Conservation (phyloP, 2,329 filamentous ascomycete species). For the Trichoderma sp. region DNA sequence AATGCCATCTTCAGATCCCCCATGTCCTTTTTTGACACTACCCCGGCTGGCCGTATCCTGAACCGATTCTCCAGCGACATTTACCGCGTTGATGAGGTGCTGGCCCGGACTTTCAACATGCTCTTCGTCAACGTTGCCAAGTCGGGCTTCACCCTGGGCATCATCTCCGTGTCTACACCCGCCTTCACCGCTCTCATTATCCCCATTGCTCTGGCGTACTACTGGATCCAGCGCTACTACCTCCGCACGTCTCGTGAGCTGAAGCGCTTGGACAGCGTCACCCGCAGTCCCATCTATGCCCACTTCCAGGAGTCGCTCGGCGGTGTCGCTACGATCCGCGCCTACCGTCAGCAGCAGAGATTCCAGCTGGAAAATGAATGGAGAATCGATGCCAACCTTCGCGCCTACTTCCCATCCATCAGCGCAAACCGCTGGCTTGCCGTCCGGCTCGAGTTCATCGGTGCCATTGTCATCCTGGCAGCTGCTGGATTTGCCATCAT, state of each 20-base stretch:
- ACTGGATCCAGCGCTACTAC: slow-evolving; percentile 96
- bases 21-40: slow-evolving; percentile 99
- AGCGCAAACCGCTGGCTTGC: slow-evolving; percentile 94
- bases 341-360: slow-evolving; percentile 83
- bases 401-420: slow-evolving; percentile 94
- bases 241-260: slow-evolving; percentile 93
- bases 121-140: slow-evolving; percentile 75
- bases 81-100: slow-evolving; percentile 84
- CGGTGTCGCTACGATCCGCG: slow-evolving; percentile 91
- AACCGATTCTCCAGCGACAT: slow-evolving; percentile 91
- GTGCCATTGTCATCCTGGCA: slow-evolving; percentile 87
- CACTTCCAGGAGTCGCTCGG: slow-evolving; percentile 98
- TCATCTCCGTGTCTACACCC: slow-evolving; percentile 82
- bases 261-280: slow-evolving; percentile 93
- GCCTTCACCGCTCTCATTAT: slow-evolving; percentile 79
- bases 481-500: slow-evolving; percentile 82
- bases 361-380: slow-evolving; percentile 96
- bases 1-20: slow-evolving; percentile 95
- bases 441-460: slow-evolving; percentile 91
- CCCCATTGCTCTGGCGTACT: slow-evolving; percentile 78
- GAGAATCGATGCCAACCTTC: slow-evolving; percentile 91
- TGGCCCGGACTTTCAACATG: slow-evolving; percentile 98
- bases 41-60: slow-evolving; percentile 90
- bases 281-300: slow-evolving; percentile 92
- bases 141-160: slow-evolving; percentile 79